Evolutionary conservation across 768 basidiomycete genomes (phyloP), one percentile per base, ranked within the genome.

Genomic region (Mycena sanguinolenta): DNA sequence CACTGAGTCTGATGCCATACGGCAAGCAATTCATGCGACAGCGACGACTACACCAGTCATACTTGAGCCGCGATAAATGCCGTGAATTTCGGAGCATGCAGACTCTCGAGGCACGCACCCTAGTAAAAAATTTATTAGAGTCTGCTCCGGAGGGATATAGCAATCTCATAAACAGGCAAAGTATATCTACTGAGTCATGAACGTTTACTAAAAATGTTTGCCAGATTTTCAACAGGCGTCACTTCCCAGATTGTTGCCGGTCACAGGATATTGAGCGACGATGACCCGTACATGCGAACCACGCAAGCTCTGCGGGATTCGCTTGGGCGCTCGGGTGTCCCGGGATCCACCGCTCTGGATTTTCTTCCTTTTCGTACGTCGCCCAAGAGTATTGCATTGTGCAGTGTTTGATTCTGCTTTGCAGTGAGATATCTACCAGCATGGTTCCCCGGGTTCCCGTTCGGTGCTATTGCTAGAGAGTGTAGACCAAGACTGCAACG

Each of bases 391-490:
- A 68, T 67, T 21, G 21, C 32, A 39, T 17, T 53, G 30, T 17
- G 10, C 23, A 4, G 39, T 16, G 42, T 13, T 34, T 74, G 71
- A 63, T 76, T 57, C 46, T 23, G 63, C 70, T 57, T 28, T 65
- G n/a, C n/a, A 85, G 84, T 85, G 58, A 81, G 78, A 73, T 76
- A 84, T 61, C 71, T 85, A 19, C 84, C 44, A 6, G 21, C 19
- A 46, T 46, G 44, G 44, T 46, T 46, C 21, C 44, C 44, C 21
- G 44, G 44, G 1, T 77, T 81, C 23, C 75, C 77, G 44, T 84
- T 79, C 63, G 77, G 79, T 49, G 75, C 74, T 30, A 78, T 78
- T 53, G 84, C 82, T 12, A 74, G 77, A 21, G 63, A 74, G 21
- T 80, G 82, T 74, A 76, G 75, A 42, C 75, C 58, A 49, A 72